Percentiles rank a stretch among this genome's conserved stretches.
Evolutionary conservation across 2,329 filamentous ascomycete genomes (phyloP).

Genomic region (Thielaviopsis punctulata): DNA sequence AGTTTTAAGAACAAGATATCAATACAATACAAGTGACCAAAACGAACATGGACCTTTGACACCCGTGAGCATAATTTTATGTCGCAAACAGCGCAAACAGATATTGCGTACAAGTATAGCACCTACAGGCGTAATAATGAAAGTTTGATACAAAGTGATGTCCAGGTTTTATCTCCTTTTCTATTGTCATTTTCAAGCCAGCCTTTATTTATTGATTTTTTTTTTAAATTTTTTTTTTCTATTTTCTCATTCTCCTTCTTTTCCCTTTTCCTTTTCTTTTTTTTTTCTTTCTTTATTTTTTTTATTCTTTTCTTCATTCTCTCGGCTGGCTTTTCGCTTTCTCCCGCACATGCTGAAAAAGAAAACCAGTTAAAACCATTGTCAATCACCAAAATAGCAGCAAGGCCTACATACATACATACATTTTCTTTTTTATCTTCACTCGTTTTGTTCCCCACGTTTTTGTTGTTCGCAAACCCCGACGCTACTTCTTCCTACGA

Average conservation of each 20-base stretch:
- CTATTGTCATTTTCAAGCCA: background rate
- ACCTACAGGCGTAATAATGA: too few relatives aligned
- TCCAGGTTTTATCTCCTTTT: conserved; percentile 1
- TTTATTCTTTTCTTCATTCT: conserved; percentile 14
- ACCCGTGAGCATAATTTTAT: too few relatives aligned
- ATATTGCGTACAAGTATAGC: too few relatives aligned
- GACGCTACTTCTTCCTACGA: too few relatives aligned
- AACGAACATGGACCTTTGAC: too few relatives aligned
- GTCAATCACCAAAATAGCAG: background rate
- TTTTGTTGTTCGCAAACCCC: background rate
- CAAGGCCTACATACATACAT: background rate
- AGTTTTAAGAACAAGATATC: too few relatives aligned
- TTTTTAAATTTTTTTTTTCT: background rate
- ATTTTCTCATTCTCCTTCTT: background rate
- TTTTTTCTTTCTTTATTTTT: conserved; percentile 11
- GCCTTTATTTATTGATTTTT: background rate
- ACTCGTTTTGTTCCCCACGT: conserved; percentile 5
- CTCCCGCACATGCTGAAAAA: background rate
- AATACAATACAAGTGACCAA: too few relatives aligned
- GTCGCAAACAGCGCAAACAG: too few relatives aligned
- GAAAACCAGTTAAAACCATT: background rate
- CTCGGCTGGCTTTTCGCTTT: conserved; percentile 12
- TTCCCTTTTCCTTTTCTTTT: background rate
- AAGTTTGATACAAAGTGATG: too few relatives aligned
- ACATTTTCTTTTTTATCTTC: conserved; percentile 2